phyloP scores from a whole-genome alignment of 78 protist species.

The Dictyostelium capitatum region DNA sequence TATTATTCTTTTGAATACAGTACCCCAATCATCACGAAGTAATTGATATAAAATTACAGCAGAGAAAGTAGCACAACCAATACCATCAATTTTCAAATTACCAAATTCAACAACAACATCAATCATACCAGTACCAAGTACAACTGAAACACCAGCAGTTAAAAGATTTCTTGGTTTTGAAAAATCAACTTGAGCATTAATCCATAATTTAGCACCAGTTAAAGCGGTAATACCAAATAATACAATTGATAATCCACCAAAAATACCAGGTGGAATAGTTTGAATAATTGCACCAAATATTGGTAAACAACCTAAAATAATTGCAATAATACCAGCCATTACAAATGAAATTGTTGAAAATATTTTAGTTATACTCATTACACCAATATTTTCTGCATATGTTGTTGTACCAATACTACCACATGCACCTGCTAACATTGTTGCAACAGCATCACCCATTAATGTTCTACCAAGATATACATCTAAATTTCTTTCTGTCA shows the following conservation, averaged over 20 bases:
- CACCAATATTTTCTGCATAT: conserved; percentile 58
- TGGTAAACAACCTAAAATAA: conserved; percentile 33
- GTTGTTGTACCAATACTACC: conserved; percentile 51
- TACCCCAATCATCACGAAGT: conserved; percentile 44
- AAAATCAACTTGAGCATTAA: conserved; percentile 8
- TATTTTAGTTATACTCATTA: conserved; percentile 47
- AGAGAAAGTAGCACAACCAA: conserved; percentile 22
- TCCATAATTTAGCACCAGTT: conserved; percentile 40
- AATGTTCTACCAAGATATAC: conserved; percentile 27
- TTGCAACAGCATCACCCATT: conserved; percentile 36
- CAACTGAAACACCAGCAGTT: conserved; percentile 46
- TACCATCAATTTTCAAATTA: conserved; percentile 31
- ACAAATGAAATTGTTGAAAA: conserved; percentile 18
- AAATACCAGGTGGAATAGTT: conserved; percentile 57
- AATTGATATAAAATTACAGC: conserved; percentile 44
- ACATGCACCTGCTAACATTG: conserved; percentile 8
- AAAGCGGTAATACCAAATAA: conserved; percentile 51
- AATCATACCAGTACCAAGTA: conserved; percentile 42
- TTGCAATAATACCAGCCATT: conserved; percentile 18
- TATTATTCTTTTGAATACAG: not conserved
- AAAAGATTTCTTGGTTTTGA: conserved; percentile 26
- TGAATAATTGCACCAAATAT: conserved; percentile 20
- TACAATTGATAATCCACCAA: conserved; percentile 45
- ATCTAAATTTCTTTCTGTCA: conserved; percentile 41
- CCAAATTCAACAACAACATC: conserved; percentile 15